These are phyloP conservation scores for Fraxinus xanthoxyloides DNA, from an alignment of 305 asterid species.

Conservation along the genomic window DNA sequence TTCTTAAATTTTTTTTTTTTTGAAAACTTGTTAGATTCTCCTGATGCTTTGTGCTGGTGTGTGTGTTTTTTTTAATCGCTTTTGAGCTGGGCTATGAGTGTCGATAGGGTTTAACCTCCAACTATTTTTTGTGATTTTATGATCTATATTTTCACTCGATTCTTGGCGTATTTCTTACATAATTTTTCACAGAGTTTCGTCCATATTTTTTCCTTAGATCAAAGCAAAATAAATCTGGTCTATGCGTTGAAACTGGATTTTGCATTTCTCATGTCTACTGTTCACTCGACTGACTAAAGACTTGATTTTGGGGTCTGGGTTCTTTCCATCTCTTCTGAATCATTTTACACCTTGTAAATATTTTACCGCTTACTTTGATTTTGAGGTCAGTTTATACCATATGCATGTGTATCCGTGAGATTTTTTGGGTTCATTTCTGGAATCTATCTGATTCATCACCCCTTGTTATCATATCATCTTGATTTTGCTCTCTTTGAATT, in stretches of 20 bases:
- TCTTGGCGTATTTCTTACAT: slow-evolving; percentile 16
- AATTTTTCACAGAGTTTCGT: slow-evolving; percentile 23
- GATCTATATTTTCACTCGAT: slow-evolving; percentile 30
- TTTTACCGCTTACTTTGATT: slow-evolving; percentile 25
- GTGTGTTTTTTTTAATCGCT: background rate
- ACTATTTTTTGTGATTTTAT: slow-evolving; percentile 42
- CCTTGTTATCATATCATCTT: slow-evolving; percentile 17
- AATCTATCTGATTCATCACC: slow-evolving; percentile 26
- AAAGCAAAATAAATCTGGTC: slow-evolving; percentile 44
- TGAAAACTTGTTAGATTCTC: background rate
- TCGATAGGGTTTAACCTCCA: slow-evolving; percentile 15
- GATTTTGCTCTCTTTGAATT: slow-evolving; percentile 36
- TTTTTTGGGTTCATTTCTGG: slow-evolving; percentile 21
- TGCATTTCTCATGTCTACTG: slow-evolving; percentile 32
- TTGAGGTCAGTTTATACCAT: slow-evolving; percentile 22
- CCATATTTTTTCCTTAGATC: slow-evolving; percentile 19
- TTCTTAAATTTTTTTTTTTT: background rate
- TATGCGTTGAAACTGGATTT: slow-evolving; percentile 23
- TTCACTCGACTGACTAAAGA: slow-evolving; percentile 40
- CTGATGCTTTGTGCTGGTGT: background rate
- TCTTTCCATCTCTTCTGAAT: slow-evolving; percentile 24
- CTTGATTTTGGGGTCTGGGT: slow-evolving; percentile 31
- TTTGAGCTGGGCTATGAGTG: slow-evolving; percentile 15
- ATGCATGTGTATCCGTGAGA: slow-evolving; percentile 1
- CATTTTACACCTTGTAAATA: slow-evolving; percentile 9